Evolutionary conservation across 306 rosid species (phyloP), one percentile per base, ranked within the genome.

Genomic region (Cucumis melo): DNA sequence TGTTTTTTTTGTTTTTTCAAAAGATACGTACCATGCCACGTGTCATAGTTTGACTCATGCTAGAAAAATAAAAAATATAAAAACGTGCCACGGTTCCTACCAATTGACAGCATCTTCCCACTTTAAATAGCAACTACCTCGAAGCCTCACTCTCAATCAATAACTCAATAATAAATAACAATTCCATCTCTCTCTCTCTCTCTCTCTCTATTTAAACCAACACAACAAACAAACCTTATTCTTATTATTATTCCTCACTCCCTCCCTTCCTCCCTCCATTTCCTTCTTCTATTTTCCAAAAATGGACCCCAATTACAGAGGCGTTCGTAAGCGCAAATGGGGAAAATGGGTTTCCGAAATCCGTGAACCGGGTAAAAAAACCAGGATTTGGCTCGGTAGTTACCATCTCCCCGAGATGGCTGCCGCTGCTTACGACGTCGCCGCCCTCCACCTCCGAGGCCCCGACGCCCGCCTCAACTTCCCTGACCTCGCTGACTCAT

Each of bases 291-390:
- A 4, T 60, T 56, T 56, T 27, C 29, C 29, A 27, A 27, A 1
- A 27, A 27, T 27, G 29, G 29, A 27, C 4, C 54, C 54, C 55
- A 20, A 21, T 0, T 93, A 86, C 15, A 59, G 88, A 10, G 98
- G 98, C 7, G 98, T 93, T 14, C 84, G 98, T 2, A 87, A 88
- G 83, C 74, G 98, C 44, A 93, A 91, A 76, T 93, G 98, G 98
- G 98, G 98, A 0, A 93, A 93, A 83, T 93, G 96, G 91, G 97
- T 93, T 42, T 93, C 94, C 24, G 98, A 93, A 82, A 89, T 93
- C 53, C 85, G 98, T 0, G 94, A 91, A 32, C 98, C 98, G 2
- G 92, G 96, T 2, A 91, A 86, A 85, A 93, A 93, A 50, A 87
- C 79, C 12, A 64, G 98, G 51, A 91, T 93, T 75, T 93, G 98